Base-by-base conservation (phyloP, 129 eudicot species). In the Cynara cardunculus region DNA sequence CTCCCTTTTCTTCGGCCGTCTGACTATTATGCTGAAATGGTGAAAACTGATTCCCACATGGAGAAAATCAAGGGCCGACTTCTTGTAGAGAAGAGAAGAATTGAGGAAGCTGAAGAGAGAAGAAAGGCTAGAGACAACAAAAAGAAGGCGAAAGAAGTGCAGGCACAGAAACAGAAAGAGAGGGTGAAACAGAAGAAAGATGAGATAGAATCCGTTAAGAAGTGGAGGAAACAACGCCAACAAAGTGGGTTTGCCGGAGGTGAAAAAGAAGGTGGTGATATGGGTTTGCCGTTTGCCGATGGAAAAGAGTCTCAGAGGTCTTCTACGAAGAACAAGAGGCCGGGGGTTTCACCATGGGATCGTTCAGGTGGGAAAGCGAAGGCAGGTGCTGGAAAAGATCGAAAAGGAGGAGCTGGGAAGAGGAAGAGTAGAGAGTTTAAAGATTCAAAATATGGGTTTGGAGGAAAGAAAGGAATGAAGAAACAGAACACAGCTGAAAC, bases 1-100 rank as follows among this genome's bases (percentile, higher is more conserved):
- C 85, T 84, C 16, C 98, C 98, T 4, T 91, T 91, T 80, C 87
- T 92, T 24, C 90, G 98, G 78, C 98, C 98, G 7, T 26, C 87
- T 6, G 97, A 94, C 73, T 94, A 90, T 76, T 91, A 94, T 80
- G 96, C 98, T 28, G 98, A 90, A 80, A 94, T 94, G 98, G 96
- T 91, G 87, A 94, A 94, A 78, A 77, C 90, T 16, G 98, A 94
- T 75, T 3, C 81, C 12, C 98, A 94, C 91, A 94, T 91, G 98
- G 96, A 84, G 88, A 94, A 90, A 77, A 91, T 94, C 6, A 91
- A 90, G 90, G 88, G 96, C 25, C 86, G 89, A 22, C 96, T 94
- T 7, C 82, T 94, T 83, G 85, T 85, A 0, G 96, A 88, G 80
- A 91, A 94, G 89, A 88, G 75, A 77, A 87, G 84, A 87, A 84